These are phyloP conservation scores for Boletus semigastroideus DNA, from an alignment of 1,284 basidiomycete genomes.

Conservation along the genomic window DNA sequence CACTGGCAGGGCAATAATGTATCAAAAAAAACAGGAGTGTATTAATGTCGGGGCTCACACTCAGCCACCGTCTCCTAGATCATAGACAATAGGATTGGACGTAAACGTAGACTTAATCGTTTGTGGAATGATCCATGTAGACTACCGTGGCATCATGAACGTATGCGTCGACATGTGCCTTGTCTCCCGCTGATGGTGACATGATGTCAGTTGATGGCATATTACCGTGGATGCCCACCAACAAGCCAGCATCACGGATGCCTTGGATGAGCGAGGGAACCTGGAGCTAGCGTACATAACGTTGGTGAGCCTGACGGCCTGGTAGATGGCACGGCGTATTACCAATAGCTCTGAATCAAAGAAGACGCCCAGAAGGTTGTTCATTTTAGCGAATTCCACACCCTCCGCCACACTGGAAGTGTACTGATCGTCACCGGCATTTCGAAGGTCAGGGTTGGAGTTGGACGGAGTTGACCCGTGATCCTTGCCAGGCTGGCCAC, in stretches of 20 bases:
- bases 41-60: conserved; percentile 17
- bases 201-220: conserved; percentile 44
- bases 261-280: conserved; percentile 86
- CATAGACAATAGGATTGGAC: conserved; percentile 20
- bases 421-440: conserved; percentile 44
- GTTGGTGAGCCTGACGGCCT: conserved; percentile 14
- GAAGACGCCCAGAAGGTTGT: conserved; percentile 93
- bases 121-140: conserved; percentile 60
- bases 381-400: conserved; percentile 91
- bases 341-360: conserved; percentile 89
- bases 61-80: conserved; percentile 26
- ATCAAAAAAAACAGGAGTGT: conserved; percentile 25
- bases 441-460: conserved; percentile 45
- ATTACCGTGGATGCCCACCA: conserved; percentile 79
- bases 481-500: conserved; percentile 59
- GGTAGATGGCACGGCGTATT: conserved; percentile 24
- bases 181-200: conserved; percentile 42
- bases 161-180: conserved; percentile 62
- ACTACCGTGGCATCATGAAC: conserved; percentile 60
- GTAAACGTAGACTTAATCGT: conserved; percentile 42
- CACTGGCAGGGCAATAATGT: conserved; percentile 31
- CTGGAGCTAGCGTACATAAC: conserved; percentile 43
- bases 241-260: conserved; percentile 85
- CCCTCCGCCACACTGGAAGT: conserved; percentile 83
- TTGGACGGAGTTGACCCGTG: conserved; percentile 42